Base-by-base conservation (phyloP, 148 eudicot species). In the Polygonum maritimum region DNA sequence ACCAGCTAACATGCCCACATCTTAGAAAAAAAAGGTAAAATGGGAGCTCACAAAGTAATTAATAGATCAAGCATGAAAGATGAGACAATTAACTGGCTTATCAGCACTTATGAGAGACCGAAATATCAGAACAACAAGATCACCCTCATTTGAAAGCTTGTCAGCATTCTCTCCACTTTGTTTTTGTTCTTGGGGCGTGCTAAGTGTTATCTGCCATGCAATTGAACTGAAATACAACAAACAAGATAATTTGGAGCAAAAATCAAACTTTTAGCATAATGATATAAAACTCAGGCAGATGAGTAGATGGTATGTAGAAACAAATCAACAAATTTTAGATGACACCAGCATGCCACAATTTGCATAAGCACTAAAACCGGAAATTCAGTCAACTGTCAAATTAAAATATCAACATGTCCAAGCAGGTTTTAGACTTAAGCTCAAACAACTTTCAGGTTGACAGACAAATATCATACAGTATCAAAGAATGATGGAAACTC, bases 201-300 rank as follows among this genome's bases (percentile, higher is more conserved):
- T 87, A 73, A 95, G 89, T 44, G 90, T 82, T 55, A 95, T 78
- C 82, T 95, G 97, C 99, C 99, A 92, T 58, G 97, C 98, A 85
- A 91, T 96, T 78, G 94, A 85, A 82, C 99, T 95, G 91, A 45
- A 82, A 69, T 36, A 35, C 21, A 78, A 44, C 70, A 73, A 63
- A 33, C 10, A 65, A 13, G 36, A 12, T 73, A 44, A 33, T 57
- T 77, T 0, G 6, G 9, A 69, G n/a, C 72, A 35, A 33, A 69
- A 35, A 3, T 33, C 40, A 69, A 69, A 13, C 4, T 13, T n/a
- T 18, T 35, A 35, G 35, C 18, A 36, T 35, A 35, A 63, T 63
- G 39, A 31, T 63, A 63, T 33, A 13, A 65, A 9, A 63, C 35
- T 7, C 40, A 31, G 3, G 13, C n/a, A n/a, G n/a, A n/a, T n/a